Conservation (phyloP, 352 stramenopile species). For the Phytophthora hybrid region DNA sequence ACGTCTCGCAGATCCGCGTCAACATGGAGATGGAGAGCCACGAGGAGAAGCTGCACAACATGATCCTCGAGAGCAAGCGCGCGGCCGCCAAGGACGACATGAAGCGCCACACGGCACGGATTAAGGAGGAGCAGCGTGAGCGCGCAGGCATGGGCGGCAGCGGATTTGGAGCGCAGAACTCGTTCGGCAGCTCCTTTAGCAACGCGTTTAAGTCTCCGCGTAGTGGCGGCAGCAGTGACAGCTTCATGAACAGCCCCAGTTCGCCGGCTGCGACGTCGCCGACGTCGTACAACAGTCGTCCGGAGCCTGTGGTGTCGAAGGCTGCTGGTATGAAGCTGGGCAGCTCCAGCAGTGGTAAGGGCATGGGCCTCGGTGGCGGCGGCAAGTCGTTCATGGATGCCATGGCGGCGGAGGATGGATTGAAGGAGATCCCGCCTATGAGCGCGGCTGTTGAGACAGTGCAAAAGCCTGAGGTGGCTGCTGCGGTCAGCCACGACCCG, state of each 20-base stretch:
- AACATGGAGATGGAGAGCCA: conserved; percentile 99
- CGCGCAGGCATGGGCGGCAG: conserved; percentile 71
- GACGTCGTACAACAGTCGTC: conserved; percentile 65
- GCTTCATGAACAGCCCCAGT: conserved; percentile 50
- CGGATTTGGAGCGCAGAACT: conserved; percentile 77
- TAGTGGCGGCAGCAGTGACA: conserved; percentile 45
- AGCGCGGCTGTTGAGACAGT: conserved; percentile 70
- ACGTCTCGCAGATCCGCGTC: conserved; percentile 93
- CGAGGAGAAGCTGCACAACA: conserved; percentile 98
- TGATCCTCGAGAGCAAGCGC: conserved; percentile 97
- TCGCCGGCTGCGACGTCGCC: conserved; percentile 67
- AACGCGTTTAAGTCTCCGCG: conserved; percentile 77
- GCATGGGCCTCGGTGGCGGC: conserved; percentile 67
- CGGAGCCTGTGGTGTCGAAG: conserved; percentile 62
- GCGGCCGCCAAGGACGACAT: conserved; percentile 90
- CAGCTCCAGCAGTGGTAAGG: conserved; percentile 44
- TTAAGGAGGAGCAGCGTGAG: conserved; percentile 90
- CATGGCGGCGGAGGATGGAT: conserved; percentile 85
- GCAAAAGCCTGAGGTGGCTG: conserved; percentile 65
- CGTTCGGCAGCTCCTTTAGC: conserved; percentile 77
- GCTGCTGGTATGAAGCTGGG: conserved; percentile 75
- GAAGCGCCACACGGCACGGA: conserved; percentile 88
- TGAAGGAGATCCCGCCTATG: conserved; percentile 89
- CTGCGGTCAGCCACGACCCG: conserved; percentile 80
- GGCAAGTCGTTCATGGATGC: conserved; percentile 89